phyloP scores from a whole-genome alignment of 345 rosid genomes.

The Angophora floribunda region DNA sequence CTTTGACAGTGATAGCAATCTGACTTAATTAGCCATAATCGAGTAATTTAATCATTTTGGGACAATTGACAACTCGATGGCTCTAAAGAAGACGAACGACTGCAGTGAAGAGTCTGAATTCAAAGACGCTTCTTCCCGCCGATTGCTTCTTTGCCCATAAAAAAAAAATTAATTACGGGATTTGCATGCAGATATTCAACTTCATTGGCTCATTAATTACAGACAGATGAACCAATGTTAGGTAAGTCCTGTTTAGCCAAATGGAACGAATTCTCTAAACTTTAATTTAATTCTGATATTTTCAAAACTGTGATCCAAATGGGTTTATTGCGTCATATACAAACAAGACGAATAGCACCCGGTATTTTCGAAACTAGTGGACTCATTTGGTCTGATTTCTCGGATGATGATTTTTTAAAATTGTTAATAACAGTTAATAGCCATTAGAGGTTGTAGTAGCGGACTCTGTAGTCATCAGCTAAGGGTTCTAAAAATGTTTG shows the following conservation, averaged over 20 bases:
- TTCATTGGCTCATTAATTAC: neutral
- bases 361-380: neutral
- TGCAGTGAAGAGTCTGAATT: neutral
- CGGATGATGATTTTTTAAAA: neutral
- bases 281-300: neutral
- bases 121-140: neutral
- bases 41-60: neutral
- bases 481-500: neutral
- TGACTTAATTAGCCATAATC: neutral
- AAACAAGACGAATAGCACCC: neutral
- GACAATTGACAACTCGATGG: neutral
- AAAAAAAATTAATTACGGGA: neutral
- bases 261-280: neutral
- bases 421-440: neutral
- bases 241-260: neutral
- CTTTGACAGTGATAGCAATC: neutral
- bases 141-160: neutral
- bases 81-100: neutral
- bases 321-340: neutral
- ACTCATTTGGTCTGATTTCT: neutral
- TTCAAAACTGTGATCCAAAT: neutral
- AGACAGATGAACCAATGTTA: neutral
- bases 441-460: neutral
- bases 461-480: neutral
- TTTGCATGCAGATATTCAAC: neutral